Percentiles rank a stretch among this genome's conserved stretches.
Conservation (phyloP, 495 filamentous ascomycete species). For the Neurospora terricola region DNA sequence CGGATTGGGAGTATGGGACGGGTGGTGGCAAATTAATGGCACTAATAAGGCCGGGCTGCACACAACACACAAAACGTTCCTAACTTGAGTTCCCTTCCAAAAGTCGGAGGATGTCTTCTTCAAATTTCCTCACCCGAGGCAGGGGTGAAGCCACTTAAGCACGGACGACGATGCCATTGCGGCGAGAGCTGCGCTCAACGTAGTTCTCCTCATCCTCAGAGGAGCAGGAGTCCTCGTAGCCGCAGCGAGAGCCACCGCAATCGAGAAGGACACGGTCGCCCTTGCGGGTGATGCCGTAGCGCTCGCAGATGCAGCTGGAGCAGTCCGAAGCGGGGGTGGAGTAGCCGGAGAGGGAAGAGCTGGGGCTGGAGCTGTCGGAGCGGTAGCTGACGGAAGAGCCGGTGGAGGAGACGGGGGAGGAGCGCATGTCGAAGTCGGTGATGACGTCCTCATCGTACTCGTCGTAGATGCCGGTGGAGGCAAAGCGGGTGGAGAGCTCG, state of each 20-base stretch:
- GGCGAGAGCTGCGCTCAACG: conserved; percentile 46
- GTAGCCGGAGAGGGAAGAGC: conserved; percentile 63
- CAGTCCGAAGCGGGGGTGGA: conserved; percentile 45
- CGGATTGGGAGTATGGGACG: background rate
- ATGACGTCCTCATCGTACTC: conserved; percentile 51
- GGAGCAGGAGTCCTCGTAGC: conserved; percentile 58
- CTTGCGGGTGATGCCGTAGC: conserved; percentile 90
- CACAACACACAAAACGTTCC: background rate
- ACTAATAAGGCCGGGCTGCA: background rate
- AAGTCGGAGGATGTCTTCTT: conserved; percentile 5
- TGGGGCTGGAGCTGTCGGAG: conserved; percentile 62
- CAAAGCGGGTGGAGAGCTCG: conserved; percentile 64
- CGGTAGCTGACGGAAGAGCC: conserved; percentile 69
- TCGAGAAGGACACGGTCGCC: conserved; percentile 89
- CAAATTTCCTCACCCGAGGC: conserved; percentile 21
- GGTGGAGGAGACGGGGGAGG: conserved; percentile 56
- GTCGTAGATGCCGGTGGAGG: conserved; percentile 60
- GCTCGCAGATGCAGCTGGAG: conserved; percentile 72
- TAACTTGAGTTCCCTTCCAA: background rate
- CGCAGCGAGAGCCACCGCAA: conserved; percentile 79
- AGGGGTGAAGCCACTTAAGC: conserved; percentile 18
- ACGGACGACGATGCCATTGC: conserved; percentile 71
- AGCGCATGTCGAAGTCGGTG: conserved; percentile 37
- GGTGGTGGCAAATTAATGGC: background rate
- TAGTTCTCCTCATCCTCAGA: conserved; percentile 54